A percentile compares a stretch with the other conserved stretches of the same genome.
Conservation (phyloP, 2,329 filamentous ascomycete genomes). For the Exophiala viscosa region DNA sequence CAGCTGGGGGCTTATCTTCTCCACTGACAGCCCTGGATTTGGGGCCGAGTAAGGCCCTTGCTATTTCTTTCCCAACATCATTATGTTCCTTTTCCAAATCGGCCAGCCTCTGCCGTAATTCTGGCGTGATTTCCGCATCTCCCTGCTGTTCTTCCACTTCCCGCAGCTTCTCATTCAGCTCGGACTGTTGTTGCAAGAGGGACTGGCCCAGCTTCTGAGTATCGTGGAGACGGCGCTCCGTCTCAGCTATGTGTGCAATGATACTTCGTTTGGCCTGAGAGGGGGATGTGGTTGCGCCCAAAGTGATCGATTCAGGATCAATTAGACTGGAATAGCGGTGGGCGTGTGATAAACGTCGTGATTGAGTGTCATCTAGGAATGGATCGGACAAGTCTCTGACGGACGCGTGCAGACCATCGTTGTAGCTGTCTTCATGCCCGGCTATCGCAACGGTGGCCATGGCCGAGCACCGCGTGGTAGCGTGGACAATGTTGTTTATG, state of each 20-base stretch:
- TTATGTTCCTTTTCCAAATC: slow-evolving; percentile 95
- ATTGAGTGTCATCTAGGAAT: slow-evolving; percentile 37
- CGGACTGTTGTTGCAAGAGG: slow-evolving; percentile 79
- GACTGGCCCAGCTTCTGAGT: slow-evolving; percentile 84
- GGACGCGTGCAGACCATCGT: slow-evolving; percentile 17
- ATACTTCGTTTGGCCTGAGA: slow-evolving; percentile 83
- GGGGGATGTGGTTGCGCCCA: slow-evolving; percentile 74
- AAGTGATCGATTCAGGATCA: slow-evolving; percentile 72
- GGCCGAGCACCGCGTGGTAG: slow-evolving; percentile 3
- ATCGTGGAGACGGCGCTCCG: slow-evolving; percentile 84
- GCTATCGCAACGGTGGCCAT: slow-evolving; percentile 22
- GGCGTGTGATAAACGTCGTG: slow-evolving; percentile 36
- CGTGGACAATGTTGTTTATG: slow-evolving; percentile 1
- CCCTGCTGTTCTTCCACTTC: slow-evolving; percentile 76
- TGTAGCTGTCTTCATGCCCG: slow-evolving; percentile 8
- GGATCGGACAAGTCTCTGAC: slow-evolving; percentile 32
- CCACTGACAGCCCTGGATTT: slow-evolving; percentile 71
- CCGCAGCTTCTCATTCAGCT: slow-evolving; percentile 74
- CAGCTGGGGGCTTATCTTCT: slow-evolving; percentile 61
- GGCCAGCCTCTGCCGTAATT: slow-evolving; percentile 74
- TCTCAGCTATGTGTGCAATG: slow-evolving; percentile 88
- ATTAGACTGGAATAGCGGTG: slow-evolving; percentile 74
- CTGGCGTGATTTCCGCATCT: slow-evolving; percentile 74
- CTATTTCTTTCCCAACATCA: slow-evolving; percentile 84
- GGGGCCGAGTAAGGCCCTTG: slow-evolving; percentile 80